phyloP scores from a whole-genome alignment of 139 green algal genomes.

The Chlamydomonas sphaeroides region DNA sequence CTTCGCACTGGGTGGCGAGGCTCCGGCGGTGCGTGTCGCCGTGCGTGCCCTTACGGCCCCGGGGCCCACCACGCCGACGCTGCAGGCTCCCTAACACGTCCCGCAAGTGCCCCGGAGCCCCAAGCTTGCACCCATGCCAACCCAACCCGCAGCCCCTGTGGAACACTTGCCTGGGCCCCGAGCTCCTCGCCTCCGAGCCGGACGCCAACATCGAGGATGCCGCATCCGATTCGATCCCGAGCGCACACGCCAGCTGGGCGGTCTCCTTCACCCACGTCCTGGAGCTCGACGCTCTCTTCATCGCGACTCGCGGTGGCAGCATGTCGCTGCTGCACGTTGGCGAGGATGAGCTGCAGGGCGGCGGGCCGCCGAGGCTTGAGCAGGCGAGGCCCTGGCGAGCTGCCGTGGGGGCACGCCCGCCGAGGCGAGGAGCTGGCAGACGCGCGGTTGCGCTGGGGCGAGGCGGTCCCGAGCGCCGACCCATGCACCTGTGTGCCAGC shows the following conservation, averaged over 20 bases:
- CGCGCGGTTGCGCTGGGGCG: too few species aligned
- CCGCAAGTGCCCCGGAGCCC: not conserved
- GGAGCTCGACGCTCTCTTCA: slow-evolving; percentile 69
- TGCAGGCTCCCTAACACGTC: not conserved
- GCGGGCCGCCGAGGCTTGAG: slow-evolving; percentile 54
- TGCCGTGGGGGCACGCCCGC: slow-evolving; percentile 56
- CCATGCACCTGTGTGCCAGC: too few species aligned
- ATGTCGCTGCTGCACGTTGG: slow-evolving; percentile 67
- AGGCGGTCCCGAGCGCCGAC: too few species aligned
- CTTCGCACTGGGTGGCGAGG: not conserved
- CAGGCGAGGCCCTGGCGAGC: slow-evolving; percentile 60
- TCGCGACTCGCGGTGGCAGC: slow-evolving; percentile 61
- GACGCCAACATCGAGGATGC: not conserved
- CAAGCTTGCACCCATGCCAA: not conserved
- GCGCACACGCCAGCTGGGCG: not conserved
- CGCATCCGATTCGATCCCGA: not conserved
- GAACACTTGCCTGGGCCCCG: not conserved
- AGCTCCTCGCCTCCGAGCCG: not conserved
- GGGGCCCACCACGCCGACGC: too few species aligned
- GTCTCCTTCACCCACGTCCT: slow-evolving; percentile 48
- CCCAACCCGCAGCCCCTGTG: slow-evolving; percentile 5
- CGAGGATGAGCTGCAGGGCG: not conserved
- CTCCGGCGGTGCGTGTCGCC: not conserved
- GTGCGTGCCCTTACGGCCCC: not conserved
- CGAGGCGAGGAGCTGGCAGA: too few species aligned